phyloP scores from a whole-genome alignment of 2,329 filamentous ascomycete genomes.

The Magnaporthiopsis incrustans region DNA sequence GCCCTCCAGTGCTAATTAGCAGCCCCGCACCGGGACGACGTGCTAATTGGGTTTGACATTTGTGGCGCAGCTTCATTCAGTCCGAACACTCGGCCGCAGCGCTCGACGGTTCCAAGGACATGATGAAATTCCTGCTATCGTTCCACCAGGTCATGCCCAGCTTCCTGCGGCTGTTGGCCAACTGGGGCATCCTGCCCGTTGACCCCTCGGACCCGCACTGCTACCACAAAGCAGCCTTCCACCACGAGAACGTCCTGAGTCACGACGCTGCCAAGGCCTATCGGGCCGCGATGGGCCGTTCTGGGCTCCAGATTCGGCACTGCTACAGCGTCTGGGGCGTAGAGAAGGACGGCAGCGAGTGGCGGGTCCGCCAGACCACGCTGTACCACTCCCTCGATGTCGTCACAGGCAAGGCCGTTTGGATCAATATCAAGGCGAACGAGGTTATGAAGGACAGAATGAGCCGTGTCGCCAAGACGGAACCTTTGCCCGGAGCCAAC shows the following conservation, averaged over 20 bases:
- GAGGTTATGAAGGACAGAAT: slow-evolving; percentile 3
- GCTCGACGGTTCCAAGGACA: slow-evolving; percentile 2
- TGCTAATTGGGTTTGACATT: background rate
- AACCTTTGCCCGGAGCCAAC: too few species aligned
- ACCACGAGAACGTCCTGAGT: slow-evolving; percentile 3
- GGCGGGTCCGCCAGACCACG: slow-evolving; percentile 5
- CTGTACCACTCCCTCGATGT: slow-evolving; percentile 6
- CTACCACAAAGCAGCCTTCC: slow-evolving; percentile 2
- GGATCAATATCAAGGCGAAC: slow-evolving; percentile 5
- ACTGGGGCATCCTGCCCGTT: background rate
- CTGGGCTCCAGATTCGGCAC: slow-evolving; percentile 1
- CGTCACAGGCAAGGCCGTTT: background rate
- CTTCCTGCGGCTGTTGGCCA: slow-evolving; percentile 2
- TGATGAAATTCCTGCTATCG: background rate
- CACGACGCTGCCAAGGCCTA: background rate
- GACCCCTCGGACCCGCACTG: background rate
- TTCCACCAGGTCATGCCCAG: slow-evolving; percentile 6
- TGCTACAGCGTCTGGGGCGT: slow-evolving; percentile 5
- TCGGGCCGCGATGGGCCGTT: background rate
- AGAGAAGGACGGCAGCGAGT: background rate
- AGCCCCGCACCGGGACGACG: too few species aligned
- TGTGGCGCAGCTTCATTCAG: slow-evolving; percentile 3
- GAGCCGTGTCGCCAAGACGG: background rate
- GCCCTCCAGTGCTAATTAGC: background rate
- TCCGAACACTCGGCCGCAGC: background rate